These are phyloP conservation scores for Aureococcus anophagefferens DNA, from an alignment of 108 stramenopile species.

Conservation along the genomic window DNA sequence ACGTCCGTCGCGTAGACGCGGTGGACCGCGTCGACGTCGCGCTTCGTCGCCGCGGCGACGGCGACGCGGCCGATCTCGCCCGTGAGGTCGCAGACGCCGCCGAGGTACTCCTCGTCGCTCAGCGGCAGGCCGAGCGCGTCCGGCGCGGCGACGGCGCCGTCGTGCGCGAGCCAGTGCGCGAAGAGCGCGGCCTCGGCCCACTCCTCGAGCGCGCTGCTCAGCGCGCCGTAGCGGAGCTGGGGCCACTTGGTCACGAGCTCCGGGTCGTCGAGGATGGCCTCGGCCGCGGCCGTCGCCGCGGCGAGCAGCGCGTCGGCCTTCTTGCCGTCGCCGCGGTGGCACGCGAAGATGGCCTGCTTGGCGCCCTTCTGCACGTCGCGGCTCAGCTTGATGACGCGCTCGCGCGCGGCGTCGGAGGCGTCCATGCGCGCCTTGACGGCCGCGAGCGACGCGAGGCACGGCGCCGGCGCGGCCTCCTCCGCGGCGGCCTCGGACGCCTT, in stretches of 20 bases:
- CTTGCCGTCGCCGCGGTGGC: conserved; percentile 61
- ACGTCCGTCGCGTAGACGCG: conserved; percentile 55
- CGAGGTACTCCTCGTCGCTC: conserved; percentile 66
- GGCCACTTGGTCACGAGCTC: conserved; percentile 61
- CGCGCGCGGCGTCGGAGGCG: conserved; percentile 64
- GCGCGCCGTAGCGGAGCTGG: conserved; percentile 53
- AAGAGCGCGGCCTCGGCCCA: conserved; percentile 88
- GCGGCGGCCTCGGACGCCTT: conserved; percentile 6
- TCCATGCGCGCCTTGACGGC: conserved; percentile 59
- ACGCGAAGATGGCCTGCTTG: conserved; percentile 80
- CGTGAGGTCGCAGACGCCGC: conserved; percentile 86
- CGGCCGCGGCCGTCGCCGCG: neutral
- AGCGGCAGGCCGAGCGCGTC: conserved; percentile 39
- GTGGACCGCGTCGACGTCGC: conserved; percentile 60
- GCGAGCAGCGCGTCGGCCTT: conserved; percentile 44
- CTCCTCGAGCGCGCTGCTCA: conserved; percentile 72
- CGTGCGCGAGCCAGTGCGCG: conserved; percentile 59
- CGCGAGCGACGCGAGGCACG: conserved; percentile 22
- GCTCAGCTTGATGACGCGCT: conserved; percentile 72
- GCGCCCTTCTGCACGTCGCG: conserved; percentile 81
- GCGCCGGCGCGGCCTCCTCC: conserved; percentile 17
- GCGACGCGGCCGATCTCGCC: conserved; percentile 89
- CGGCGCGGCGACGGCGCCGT: conserved; percentile 27
- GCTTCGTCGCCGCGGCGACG: conserved; percentile 66
- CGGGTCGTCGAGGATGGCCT: neutral